Evolutionary conservation across 2,329 filamentous ascomycete species (phyloP).

Genomic region (Diaporthe australafricana): DNA sequence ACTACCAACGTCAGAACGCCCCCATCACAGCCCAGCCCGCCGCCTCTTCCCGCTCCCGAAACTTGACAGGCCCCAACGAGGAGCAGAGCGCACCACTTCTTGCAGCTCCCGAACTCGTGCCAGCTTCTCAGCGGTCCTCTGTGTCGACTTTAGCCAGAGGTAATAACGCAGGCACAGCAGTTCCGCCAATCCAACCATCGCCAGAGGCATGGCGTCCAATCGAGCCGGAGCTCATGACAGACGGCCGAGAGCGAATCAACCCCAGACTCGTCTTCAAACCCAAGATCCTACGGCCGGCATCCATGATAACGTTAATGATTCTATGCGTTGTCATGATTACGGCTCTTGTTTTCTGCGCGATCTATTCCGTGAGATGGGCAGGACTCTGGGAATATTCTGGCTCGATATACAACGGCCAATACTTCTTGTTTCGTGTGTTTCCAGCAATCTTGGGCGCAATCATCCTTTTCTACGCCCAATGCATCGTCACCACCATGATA

Average conservation of each 20-base stretch:
- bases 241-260: slow-evolving; percentile 51
- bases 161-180: slow-evolving; percentile 13
- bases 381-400: slow-evolving; percentile 77
- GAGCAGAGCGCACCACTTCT: slow-evolving; percentile 36
- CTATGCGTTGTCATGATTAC: slow-evolving; percentile 77
- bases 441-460: slow-evolving; percentile 81
- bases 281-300: slow-evolving; percentile 73
- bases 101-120: slow-evolving; percentile 20
- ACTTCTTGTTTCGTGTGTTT: slow-evolving; percentile 88
- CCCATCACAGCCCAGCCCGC: slow-evolving; percentile 11
- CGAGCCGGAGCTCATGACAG: slow-evolving; percentile 45
- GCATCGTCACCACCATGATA: slow-evolving; percentile 78
- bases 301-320: slow-evolving; percentile 69
- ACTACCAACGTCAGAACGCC: slow-evolving; percentile 44
- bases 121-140: slow-evolving; percentile 34
- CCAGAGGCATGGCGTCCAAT: slow-evolving; percentile 43
- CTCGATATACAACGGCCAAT: slow-evolving; percentile 76
- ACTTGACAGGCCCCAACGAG: slow-evolving; percentile 27
- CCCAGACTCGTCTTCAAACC: slow-evolving; percentile 75
- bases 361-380: slow-evolving; percentile 71
- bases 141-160: slow-evolving; percentile 37
- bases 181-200: slow-evolving; percentile 3
- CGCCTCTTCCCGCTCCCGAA: neutral
- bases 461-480: slow-evolving; percentile 81
- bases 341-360: slow-evolving; percentile 77